phyloP scores from a whole-genome alignment of 2,329 filamentous ascomycete genomes.

The Aspergillus sp. region DNA sequence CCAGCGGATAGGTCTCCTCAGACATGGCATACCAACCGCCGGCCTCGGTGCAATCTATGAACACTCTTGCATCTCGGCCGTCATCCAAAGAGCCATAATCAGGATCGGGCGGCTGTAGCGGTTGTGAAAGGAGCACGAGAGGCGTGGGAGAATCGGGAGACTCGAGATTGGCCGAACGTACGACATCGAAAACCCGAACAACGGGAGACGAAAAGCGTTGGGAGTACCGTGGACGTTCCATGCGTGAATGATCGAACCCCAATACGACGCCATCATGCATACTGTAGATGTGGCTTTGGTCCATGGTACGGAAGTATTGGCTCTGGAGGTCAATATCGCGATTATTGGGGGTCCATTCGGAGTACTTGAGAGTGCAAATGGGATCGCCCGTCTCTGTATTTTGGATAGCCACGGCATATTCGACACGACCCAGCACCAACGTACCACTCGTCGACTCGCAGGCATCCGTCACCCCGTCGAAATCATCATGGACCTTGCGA shows the following conservation, averaged over 20 bases:
- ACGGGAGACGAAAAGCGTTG: conserved; percentile 69
- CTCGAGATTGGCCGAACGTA: conserved; percentile 61
- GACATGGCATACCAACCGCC: conserved; percentile 94
- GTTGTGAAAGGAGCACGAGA: conserved; percentile 79
- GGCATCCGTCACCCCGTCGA: conserved; percentile 52
- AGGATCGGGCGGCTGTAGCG: conserved; percentile 52
- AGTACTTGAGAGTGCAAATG: conserved; percentile 84
- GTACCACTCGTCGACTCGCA: conserved; percentile 68
- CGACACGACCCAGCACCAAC: conserved; percentile 73
- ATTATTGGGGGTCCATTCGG: conserved; percentile 91
- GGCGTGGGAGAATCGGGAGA: conserved; percentile 55
- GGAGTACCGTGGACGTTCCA: conserved; percentile 52
- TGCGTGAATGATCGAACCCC: conserved; percentile 61
- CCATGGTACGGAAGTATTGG: conserved; percentile 72
- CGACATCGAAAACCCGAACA: conserved; percentile 80
- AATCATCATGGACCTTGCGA: conserved; percentile 54
- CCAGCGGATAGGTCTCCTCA: conserved; percentile 73
- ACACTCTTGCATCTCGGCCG: conserved; percentile 56
- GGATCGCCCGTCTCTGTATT: conserved; percentile 62
- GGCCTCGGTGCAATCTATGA: conserved; percentile 76
- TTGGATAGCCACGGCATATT: conserved; percentile 83
- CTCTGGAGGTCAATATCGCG: conserved; percentile 77
- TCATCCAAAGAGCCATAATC: conserved; percentile 40
- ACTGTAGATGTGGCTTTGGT: conserved; percentile 82
- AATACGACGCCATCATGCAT: conserved; percentile 77